A percentile compares a stretch with the other conserved stretches of the same genome.
These are phyloP conservation scores for Cicer arietinum DNA, from an alignment of 306 rosid genomes.

Conservation along the genomic window DNA sequence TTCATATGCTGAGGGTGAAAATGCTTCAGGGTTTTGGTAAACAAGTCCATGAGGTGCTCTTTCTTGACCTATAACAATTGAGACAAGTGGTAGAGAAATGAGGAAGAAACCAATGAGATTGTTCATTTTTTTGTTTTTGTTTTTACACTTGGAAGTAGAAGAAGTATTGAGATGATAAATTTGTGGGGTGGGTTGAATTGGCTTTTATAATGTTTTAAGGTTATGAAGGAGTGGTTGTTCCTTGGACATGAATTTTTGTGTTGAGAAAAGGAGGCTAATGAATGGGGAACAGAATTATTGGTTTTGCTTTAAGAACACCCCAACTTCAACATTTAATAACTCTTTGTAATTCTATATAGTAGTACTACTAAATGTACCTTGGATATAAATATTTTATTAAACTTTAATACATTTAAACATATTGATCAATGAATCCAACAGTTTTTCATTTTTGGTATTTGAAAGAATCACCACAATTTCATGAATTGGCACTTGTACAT, in stretches of 20 bases:
- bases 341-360: slow-evolving; percentile 1
- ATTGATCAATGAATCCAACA: too few species aligned
- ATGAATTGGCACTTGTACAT: background rate
- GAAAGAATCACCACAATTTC: background rate
- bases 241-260: slow-evolving; percentile 65
- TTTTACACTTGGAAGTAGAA: slow-evolving; percentile 34
- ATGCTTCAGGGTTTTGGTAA: slow-evolving; percentile 57
- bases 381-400: background rate
- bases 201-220: slow-evolving; percentile 63
- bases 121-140: slow-evolving; percentile 47
- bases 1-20: slow-evolving; percentile 82
- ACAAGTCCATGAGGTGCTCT: slow-evolving; percentile 91
- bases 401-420: too few species aligned
- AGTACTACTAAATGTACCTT: too few species aligned
- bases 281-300: slow-evolving; percentile 67
- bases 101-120: slow-evolving; percentile 47
- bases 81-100: slow-evolving; percentile 53
- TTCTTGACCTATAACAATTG: slow-evolving; percentile 61
- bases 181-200: slow-evolving; percentile 42
- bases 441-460: background rate
- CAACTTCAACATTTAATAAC: background rate
- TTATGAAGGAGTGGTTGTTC: slow-evolving; percentile 56
- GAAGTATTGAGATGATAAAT: slow-evolving; percentile 31
- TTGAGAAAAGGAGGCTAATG: slow-evolving; percentile 49
- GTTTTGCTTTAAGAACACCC: slow-evolving; percentile 33